Evolutionary conservation across 306 rosid species (phyloP), one percentile per base, ranked within the genome.

Genomic region (Trichosanthes truncata): DNA sequence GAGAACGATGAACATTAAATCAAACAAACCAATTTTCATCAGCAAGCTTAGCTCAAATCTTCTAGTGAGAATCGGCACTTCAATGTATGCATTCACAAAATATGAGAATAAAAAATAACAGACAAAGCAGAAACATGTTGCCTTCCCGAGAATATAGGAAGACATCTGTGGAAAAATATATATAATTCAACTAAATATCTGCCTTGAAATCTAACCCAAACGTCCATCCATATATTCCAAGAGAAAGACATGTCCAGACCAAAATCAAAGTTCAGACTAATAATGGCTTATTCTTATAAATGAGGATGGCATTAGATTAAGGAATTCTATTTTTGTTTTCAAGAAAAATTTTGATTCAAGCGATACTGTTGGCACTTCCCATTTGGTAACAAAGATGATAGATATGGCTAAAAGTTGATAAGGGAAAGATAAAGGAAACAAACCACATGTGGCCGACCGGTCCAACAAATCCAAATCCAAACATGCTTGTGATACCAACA

Each of bases 361-460:
- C 40, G 33, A 63, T 17, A 5, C 43, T 33, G 3, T 5, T 63
- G 43, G 72, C 72, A 33, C 11, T 31, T 63, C 21, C 21, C 45
- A 33, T 65, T 15, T 15, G 40, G 55, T 71, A 41, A 45, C 76
- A 23, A 71, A 71, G 56, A 41, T 23, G n/a, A 25, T 25, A 73
- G 33, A 73, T 72, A 63, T 8, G 72, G 71, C 36, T 18, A 7
- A 35, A 66, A 80, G 53, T 18, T 71, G 81, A 38, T 1, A 83
- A 67, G 21, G 36, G 23, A 33, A 17, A 35, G 68, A 75, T 11
- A 41, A 14, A 57, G 76, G 79, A 73, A 55, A 87, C 85, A 66
- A 80, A 91, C 98, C 97, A 93, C 88, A 93, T 91, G 84, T 91
- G 97, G 40, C 98, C 97, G 62, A 91, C 90, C 0, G 98, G 98